These are phyloP conservation scores for Tricholoma sp. DNA, from an alignment of 768 basidiomycete genomes.

Conservation along the genomic window DNA sequence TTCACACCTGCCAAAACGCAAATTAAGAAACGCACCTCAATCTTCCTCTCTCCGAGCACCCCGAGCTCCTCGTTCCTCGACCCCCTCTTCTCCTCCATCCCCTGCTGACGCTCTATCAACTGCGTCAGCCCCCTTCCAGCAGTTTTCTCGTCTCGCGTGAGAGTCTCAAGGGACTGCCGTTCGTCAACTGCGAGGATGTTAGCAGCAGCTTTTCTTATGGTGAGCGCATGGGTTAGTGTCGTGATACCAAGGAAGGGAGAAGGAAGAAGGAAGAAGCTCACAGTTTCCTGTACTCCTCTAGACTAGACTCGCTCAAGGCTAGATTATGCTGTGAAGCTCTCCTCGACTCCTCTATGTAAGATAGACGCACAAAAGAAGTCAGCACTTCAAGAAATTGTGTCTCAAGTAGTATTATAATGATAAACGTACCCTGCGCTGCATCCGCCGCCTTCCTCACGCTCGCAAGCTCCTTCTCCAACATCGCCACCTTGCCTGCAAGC, in stretches of 20 bases:
- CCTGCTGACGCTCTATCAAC: constrained; percentile 64
- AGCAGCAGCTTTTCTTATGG: constrained; percentile 68
- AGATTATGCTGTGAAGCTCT: constrained; percentile 69
- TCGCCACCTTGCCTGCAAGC: constrained; percentile 43
- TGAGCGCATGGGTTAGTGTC: not conserved
- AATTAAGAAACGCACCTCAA: constrained; percentile 41
- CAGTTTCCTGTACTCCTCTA: constrained; percentile 86
- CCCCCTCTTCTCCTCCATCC: constrained; percentile 51
- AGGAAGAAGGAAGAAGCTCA: constrained; percentile 29
- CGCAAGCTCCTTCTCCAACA: constrained; percentile 60
- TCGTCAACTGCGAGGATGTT: constrained; percentile 80
- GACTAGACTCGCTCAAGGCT: constrained; percentile 74
- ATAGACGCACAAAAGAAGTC: not conserved
- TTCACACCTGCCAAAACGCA: not conserved
- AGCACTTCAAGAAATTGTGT: not conserved
- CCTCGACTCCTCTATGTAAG: constrained; percentile 61
- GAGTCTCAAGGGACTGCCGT: constrained; percentile 77
- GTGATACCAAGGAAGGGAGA: not conserved
- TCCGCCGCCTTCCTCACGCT: constrained; percentile 66
- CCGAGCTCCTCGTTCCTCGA: constrained; percentile 52
- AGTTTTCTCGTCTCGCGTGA: constrained; percentile 81
- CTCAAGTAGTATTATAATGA: not conserved
- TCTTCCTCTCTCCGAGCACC: constrained; percentile 43
- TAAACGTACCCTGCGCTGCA: constrained; percentile 65
- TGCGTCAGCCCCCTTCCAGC: constrained; percentile 57